Percentiles rank a stretch among this genome's conserved stretches.
Evolutionary conservation across 176 grass and related monocot genomes (phyloP).

Genomic region (Carex cristatella): DNA sequence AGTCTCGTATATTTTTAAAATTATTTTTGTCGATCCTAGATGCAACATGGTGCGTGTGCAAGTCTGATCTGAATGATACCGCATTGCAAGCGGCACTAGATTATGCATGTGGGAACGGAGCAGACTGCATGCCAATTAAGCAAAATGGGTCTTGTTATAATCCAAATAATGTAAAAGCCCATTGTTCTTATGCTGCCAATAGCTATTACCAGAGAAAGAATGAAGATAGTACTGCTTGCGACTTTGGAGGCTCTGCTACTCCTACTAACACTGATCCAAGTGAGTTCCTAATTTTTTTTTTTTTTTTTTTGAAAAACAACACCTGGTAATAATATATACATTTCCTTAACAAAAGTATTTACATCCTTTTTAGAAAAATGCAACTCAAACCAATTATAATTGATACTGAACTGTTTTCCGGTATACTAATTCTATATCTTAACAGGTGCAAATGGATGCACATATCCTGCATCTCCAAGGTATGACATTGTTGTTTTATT

Average conservation of each 20-base stretch:
- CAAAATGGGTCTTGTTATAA: slow-evolving; percentile 40
- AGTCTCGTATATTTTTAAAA: neutral
- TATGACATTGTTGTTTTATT: slow-evolving; percentile 4
- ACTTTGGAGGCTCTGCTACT: slow-evolving; percentile 47
- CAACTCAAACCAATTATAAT: neutral
- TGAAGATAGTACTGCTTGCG: slow-evolving; percentile 42
- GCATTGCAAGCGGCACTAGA: slow-evolving; percentile 69
- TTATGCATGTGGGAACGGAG: slow-evolving; percentile 77
- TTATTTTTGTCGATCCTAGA: slow-evolving; percentile 28
- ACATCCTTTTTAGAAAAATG: neutral
- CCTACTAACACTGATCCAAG: slow-evolving; percentile 47
- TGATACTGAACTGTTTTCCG: neutral
- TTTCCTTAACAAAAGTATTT: neutral
- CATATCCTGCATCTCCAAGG: slow-evolving; percentile 47
- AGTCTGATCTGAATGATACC: slow-evolving; percentile 21
- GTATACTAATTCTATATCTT: slow-evolving; percentile 4
- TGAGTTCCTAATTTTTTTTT: slow-evolving; percentile 5
- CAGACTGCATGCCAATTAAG: slow-evolving; percentile 53
- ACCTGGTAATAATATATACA: slow-evolving; percentile 9
- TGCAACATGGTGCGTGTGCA: slow-evolving; percentile 76
- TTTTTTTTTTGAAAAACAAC: neutral
- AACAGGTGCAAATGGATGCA: slow-evolving; percentile 34
- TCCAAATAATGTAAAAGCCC: slow-evolving; percentile 30
- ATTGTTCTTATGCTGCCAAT: slow-evolving; percentile 79
- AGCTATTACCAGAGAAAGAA: slow-evolving; percentile 70